A percentile compares a stretch with the other conserved stretches of the same genome.
These are phyloP conservation scores for Sanguinoderma infundibulare DNA, from an alignment of 1,284 basidiomycete species.

Conservation along the genomic window DNA sequence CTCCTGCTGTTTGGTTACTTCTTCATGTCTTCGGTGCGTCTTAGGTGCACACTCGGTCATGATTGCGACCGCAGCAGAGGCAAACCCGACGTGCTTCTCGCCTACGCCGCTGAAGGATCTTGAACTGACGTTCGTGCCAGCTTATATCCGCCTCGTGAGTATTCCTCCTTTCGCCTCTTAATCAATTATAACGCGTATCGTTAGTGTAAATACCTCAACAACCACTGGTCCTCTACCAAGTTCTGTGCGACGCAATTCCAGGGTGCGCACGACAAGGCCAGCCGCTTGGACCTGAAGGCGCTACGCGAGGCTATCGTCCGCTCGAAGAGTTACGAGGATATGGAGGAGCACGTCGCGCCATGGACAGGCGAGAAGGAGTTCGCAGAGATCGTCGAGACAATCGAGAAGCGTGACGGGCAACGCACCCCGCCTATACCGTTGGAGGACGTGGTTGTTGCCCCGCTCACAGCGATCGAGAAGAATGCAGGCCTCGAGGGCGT, in stretches of 20 bases:
- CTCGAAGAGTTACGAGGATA: constrained; percentile 70
- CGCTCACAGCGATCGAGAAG: background rate
- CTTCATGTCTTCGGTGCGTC: background rate
- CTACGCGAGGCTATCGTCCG: constrained; percentile 59
- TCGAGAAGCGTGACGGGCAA: constrained; percentile 48
- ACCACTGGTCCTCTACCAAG: constrained; percentile 89
- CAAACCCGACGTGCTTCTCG: constrained; percentile 91
- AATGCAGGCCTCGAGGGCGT: background rate
- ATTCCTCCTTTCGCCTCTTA: background rate
- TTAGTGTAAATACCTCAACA: constrained; percentile 71
- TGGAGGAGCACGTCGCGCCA: constrained; percentile 54
- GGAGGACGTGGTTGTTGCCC: constrained; percentile 6
- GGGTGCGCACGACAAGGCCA: constrained; percentile 54
- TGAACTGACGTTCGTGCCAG: constrained; percentile 73
- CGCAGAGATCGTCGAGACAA: constrained; percentile 53
- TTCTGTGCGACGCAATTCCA: constrained; percentile 89
- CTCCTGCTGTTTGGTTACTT: background rate
- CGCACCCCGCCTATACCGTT: constrained; percentile 23
- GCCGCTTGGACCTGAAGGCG: constrained; percentile 62
- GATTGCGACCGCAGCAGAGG: constrained; percentile 94
- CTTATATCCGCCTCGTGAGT: constrained; percentile 78
- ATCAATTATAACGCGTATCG: background rate
- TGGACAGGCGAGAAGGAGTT: constrained; percentile 72
- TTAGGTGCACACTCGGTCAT: constrained; percentile 90
- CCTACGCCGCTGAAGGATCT: constrained; percentile 70